These are phyloP conservation scores for Phytophthora chlamydospora DNA, from an alignment of 352 stramenopile species.

Conservation along the genomic window DNA sequence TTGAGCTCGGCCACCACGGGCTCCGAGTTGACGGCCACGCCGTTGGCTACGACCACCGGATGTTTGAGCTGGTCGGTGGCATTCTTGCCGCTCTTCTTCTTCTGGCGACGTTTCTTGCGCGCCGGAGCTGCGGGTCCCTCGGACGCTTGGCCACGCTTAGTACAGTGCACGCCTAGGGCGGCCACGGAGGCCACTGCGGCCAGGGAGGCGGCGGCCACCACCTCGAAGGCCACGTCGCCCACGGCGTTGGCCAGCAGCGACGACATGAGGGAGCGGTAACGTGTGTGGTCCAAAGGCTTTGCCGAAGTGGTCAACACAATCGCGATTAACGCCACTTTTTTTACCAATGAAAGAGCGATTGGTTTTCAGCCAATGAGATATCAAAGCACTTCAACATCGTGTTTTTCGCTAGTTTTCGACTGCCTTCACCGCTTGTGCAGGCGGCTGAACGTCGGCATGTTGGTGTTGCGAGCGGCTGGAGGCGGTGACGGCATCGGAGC, in stretches of 20 bases:
- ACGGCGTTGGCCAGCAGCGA: constrained; percentile 46
- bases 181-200: constrained; percentile 47
- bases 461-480: constrained; percentile 40
- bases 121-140: constrained; percentile 10
- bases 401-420: background rate
- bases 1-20: constrained; percentile 59
- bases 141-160: constrained; percentile 33
- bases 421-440: constrained; percentile 60
- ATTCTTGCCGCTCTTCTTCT: constrained; percentile 11
- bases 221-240: constrained; percentile 51
- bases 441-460: constrained; percentile 65
- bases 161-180: constrained; percentile 35
- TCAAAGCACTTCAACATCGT: constrained; percentile 26
- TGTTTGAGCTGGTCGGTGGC: constrained; percentile 10
- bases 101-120: constrained; percentile 44
- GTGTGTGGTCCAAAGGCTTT: too few relatives aligned
- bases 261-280: constrained; percentile 20
- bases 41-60: constrained; percentile 39
- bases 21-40: constrained; percentile 40
- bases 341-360: too few relatives aligned
- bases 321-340: too few relatives aligned
- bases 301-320: too few relatives aligned
- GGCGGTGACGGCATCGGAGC: constrained; percentile 47
- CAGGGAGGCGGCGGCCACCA: constrained; percentile 54
- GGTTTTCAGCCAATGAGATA: background rate